These are phyloP conservation scores for Bondarzewia mesenterica DNA, from an alignment of 1,284 basidiomycete species.

Conservation along the genomic window DNA sequence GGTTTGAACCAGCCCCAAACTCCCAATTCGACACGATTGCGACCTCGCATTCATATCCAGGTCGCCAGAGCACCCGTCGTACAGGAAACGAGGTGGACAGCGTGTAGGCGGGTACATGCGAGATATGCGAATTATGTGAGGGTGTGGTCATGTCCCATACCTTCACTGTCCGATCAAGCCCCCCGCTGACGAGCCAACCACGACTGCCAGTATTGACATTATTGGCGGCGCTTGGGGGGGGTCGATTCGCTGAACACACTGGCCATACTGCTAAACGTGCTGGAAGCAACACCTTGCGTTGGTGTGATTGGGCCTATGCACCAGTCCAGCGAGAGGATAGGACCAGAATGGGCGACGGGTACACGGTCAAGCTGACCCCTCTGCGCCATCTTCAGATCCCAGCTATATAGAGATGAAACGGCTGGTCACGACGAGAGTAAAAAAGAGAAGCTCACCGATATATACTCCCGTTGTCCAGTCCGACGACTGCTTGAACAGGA, in stretches of 20 bases:
- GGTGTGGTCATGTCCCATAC: constrained; percentile 72
- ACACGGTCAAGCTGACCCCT: constrained; percentile 66
- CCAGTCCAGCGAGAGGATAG: constrained; percentile 80
- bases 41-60: constrained; percentile 73
- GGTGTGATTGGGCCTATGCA: constrained; percentile 22
- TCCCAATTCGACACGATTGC: constrained; percentile 65
- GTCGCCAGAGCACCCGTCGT: constrained; percentile 72
- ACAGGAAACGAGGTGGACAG: constrained; percentile 74
- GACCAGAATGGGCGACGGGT: constrained; percentile 70
- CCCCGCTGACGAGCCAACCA: constrained; percentile 81
- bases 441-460: constrained; percentile 16
- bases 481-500: constrained; percentile 66
- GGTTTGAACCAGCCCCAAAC: constrained; percentile 27
- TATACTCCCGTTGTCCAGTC: constrained; percentile 69
- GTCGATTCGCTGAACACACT: constrained; percentile 10
- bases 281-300: neutral
- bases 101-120: constrained; percentile 59
- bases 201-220: constrained; percentile 28
- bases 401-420: constrained; percentile 32
- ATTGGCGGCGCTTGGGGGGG: constrained; percentile 14
- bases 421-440: neutral
- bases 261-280: constrained; percentile 1
- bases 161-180: constrained; percentile 77
- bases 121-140: constrained; percentile 39
- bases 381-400: constrained; percentile 74